Conservation (phyloP, 805 yeast genomes). For the Spencermartinsiella europaea region DNA sequence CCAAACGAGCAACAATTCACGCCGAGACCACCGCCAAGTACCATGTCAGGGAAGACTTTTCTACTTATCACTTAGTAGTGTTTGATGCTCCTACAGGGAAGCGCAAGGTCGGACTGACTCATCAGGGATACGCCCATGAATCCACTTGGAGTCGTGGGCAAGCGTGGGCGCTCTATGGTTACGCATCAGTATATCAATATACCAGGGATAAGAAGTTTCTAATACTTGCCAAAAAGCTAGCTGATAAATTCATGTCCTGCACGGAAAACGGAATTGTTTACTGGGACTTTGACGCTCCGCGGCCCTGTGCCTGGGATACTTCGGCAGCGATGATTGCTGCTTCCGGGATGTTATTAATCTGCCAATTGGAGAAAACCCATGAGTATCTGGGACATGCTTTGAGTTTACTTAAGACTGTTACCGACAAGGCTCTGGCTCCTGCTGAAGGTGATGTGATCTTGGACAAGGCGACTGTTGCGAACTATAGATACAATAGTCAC, state of each 20-base stretch:
- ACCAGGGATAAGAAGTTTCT: conserved; percentile 27
- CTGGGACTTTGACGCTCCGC: conserved; percentile 22
- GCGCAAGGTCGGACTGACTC: conserved; percentile 25
- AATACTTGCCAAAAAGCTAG: conserved; percentile 24
- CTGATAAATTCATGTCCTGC: conserved; percentile 25
- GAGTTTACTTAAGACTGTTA: conserved; percentile 20
- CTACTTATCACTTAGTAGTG: conserved; percentile 28
- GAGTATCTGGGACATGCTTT: conserved; percentile 21
- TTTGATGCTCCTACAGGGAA: conserved; percentile 25
- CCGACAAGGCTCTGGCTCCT: conserved; percentile 19
- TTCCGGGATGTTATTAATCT: conserved; percentile 27
- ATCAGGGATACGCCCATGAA: conserved; percentile 30
- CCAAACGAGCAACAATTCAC: conserved; percentile 30
- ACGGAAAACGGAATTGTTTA: conserved; percentile 27
- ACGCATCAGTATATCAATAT: conserved; percentile 26
- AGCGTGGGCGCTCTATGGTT: conserved; percentile 33
- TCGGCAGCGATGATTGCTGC: conserved; percentile 32
- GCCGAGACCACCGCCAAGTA: conserved; percentile 29
- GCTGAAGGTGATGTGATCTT: conserved; percentile 21
- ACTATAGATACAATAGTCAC: conserved; percentile 7
- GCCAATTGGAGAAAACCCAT: conserved; percentile 16
- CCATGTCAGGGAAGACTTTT: conserved; percentile 24
- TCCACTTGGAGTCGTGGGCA: conserved; percentile 33
- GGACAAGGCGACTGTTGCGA: background rate
- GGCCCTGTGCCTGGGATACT: conserved; percentile 26